These are phyloP conservation scores for Heliocybe sulcata DNA, from an alignment of 1,284 basidiomycete genomes.

Conservation along the genomic window DNA sequence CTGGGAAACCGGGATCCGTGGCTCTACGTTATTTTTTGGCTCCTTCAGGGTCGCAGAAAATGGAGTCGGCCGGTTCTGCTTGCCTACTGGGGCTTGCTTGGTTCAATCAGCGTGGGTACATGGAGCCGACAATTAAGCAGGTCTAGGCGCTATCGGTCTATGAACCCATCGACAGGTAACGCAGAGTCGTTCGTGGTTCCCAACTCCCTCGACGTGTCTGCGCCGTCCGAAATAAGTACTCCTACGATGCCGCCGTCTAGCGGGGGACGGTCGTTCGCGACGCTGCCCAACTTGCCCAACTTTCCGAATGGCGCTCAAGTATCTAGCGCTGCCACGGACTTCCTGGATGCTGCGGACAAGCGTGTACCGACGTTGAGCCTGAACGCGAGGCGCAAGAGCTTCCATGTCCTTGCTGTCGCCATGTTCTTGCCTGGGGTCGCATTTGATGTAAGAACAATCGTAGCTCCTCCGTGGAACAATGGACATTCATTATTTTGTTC, in stretches of 20 bases:
- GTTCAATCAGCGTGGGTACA: conserved; percentile 80
- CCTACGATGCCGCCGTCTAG: conserved; percentile 12
- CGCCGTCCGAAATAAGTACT: conserved; percentile 15
- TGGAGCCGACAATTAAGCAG: conserved; percentile 88
- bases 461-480: conserved; percentile 11
- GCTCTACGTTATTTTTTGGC: conserved; percentile 76
- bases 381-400: conserved; percentile 96
- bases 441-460: conserved; percentile 68
- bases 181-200: neutral
- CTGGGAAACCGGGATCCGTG: conserved; percentile 84
- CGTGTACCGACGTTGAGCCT: conserved; percentile 84
- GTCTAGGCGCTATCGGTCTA: conserved; percentile 57
- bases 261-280: conserved; percentile 37
- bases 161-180: conserved; percentile 18
- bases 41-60: conserved; percentile 66
- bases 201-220: neutral
- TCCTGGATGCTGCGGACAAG: conserved; percentile 83
- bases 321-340: conserved; percentile 67
- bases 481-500: conserved; percentile 7
- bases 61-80: conserved; percentile 85
- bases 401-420: conserved; percentile 91
- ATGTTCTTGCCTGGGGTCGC: conserved; percentile 96
- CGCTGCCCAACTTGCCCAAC: conserved; percentile 42
- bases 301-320: conserved; percentile 30
- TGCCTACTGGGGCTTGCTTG: conserved; percentile 81